These are phyloP conservation scores for Naegleria lovaniensis DNA, from an alignment of 208 protist genomes.

Conservation along the genomic window DNA sequence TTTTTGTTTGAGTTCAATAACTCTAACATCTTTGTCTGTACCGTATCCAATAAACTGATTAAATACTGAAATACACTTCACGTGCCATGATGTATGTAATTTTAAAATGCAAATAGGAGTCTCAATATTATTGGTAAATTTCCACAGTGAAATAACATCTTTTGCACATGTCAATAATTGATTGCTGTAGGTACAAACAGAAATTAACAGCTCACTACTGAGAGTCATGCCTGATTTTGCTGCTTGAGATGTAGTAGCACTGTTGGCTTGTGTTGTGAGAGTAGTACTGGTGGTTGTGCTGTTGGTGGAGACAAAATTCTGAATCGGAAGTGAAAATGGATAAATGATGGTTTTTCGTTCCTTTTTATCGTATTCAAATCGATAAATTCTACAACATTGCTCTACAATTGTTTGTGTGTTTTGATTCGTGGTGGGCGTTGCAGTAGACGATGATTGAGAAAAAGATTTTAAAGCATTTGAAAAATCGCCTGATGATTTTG, in stretches of 20 bases:
- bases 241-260: too few species aligned
- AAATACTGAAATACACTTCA: conserved; percentile 6
- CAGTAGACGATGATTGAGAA: background rate
- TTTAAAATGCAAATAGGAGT: background rate
- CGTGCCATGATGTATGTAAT: background rate
- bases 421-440: background rate
- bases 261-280: too few species aligned
- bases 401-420: background rate
- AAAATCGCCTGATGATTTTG: background rate
- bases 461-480: background rate
- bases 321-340: background rate
- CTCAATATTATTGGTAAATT: background rate
- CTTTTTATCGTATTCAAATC: background rate
- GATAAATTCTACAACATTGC: conserved; percentile 13
- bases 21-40: background rate
- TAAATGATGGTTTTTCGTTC: background rate
- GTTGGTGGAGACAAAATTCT: background rate
- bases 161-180: background rate
- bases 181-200: background rate
- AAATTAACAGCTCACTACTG: background rate
- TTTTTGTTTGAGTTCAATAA: background rate
- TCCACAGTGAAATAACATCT: background rate
- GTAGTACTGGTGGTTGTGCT: too few species aligned
- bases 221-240: background rate
- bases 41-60: conserved; percentile 4